Conservation (phyloP, 192 early-diverging fungal genomes). For the Coemansia sp. region DNA sequence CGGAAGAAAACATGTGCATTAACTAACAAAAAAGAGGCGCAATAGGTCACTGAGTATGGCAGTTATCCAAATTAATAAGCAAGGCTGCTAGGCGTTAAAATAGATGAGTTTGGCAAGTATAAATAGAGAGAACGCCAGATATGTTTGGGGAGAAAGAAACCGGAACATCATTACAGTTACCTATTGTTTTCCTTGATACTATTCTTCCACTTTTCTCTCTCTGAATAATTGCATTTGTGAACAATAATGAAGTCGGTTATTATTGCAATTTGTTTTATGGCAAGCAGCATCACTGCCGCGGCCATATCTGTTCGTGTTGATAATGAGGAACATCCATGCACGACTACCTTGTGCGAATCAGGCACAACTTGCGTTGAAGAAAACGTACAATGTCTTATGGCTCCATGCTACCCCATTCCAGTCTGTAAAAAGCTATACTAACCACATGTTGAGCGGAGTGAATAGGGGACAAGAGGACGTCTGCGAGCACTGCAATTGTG, state of each 20-base stretch:
- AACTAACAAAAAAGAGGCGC: background rate
- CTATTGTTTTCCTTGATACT: background rate
- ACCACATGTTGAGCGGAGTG: background rate
- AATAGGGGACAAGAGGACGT: background rate
- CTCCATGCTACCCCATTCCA: constrained; percentile 35
- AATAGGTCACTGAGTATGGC: background rate
- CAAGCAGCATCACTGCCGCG: background rate
- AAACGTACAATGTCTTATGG: constrained; percentile 22
- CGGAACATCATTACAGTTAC: background rate
- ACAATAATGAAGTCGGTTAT: constrained; percentile 13
- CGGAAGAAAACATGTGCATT: background rate
- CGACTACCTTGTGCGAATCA: constrained; percentile 1
- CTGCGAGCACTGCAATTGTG: background rate
- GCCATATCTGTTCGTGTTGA: background rate
- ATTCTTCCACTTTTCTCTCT: background rate
- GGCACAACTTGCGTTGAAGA: constrained; percentile 25
- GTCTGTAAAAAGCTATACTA: constrained; percentile 10
- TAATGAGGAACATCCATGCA: constrained; percentile 21
- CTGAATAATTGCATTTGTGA: background rate
- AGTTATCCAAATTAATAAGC: background rate
- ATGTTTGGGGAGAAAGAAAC: background rate
- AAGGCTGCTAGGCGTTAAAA: background rate
- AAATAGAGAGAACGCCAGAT: background rate
- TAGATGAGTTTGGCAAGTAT: background rate
- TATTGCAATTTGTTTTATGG: constrained; percentile 3